Conservation (phyloP, 78 protist species). For the Dictyostelium firmibasis region DNA sequence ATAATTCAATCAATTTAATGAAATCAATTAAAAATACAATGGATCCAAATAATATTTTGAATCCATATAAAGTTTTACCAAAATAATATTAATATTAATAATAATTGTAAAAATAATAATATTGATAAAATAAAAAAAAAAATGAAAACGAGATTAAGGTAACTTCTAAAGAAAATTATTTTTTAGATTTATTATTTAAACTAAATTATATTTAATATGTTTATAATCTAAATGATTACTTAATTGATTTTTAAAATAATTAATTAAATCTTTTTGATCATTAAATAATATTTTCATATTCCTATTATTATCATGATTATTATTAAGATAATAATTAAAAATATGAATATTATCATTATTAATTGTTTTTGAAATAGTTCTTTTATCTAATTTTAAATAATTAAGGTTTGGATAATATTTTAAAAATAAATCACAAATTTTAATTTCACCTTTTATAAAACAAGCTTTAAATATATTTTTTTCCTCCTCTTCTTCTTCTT, state of each 20-base stretch:
- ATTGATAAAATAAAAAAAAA: too few species aligned
- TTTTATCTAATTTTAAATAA: neutral
- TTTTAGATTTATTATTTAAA: too few species aligned
- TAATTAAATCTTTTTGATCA: neutral
- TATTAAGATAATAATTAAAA: neutral
- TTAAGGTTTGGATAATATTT: neutral
- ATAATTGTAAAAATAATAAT: neutral
- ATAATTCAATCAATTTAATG: conserved; percentile 82
- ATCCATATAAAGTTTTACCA: conserved; percentile 92
- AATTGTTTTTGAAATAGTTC: neutral
- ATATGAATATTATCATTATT: neutral
- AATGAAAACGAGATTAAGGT: too few species aligned
- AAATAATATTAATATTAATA: too few species aligned
- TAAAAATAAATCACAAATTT: neutral
- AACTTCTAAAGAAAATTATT: too few species aligned
- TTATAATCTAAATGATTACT: neutral
- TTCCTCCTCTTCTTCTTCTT: neutral
- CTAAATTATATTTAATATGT: too few species aligned
- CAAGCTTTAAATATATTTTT: too few species aligned
- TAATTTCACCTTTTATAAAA: neutral
- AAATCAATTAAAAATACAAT: conserved; percentile 68
- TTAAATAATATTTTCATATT: neutral
- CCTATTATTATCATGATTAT: neutral
- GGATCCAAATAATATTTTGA: conserved; percentile 95
- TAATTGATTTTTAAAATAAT: neutral